Percentiles rank a stretch among this genome's conserved stretches.
These are phyloP conservation scores for Echites panduratus DNA, from an alignment of 257 asterid genomes.

Conservation along the genomic window DNA sequence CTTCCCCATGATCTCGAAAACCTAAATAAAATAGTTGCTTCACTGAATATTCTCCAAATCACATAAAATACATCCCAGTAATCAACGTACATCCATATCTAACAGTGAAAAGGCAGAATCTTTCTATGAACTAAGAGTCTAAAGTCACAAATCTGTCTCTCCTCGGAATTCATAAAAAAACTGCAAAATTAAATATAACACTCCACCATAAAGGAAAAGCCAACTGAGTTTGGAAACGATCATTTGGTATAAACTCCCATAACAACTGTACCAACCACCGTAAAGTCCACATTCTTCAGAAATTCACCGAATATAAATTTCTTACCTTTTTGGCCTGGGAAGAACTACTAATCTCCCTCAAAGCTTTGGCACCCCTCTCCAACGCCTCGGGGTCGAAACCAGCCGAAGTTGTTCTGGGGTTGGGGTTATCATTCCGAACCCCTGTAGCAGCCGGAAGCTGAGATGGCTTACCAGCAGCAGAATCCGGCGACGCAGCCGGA, in stretches of 20 bases:
- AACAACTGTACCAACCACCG: background rate
- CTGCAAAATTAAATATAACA: background rate
- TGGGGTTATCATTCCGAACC: slow-evolving; percentile 63
- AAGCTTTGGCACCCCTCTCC: slow-evolving; percentile 65
- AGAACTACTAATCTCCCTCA: slow-evolving; percentile 43
- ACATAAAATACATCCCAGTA: background rate
- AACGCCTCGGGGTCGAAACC: slow-evolving; percentile 88
- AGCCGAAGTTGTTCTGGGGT: slow-evolving; percentile 74
- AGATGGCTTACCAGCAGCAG: slow-evolving; percentile 30
- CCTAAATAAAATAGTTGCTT: slow-evolving; percentile 32
- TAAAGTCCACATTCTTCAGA: background rate
- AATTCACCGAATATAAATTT: background rate
- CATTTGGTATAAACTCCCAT: background rate
- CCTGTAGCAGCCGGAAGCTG: slow-evolving; percentile 19
- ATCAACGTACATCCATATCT: background rate
- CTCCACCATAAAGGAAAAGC: background rate
- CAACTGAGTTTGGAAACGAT: background rate
- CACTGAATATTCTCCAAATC: slow-evolving; percentile 3
- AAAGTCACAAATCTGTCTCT: background rate
- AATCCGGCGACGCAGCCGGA: slow-evolving; percentile 23
- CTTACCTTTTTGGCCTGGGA: slow-evolving; percentile 55
- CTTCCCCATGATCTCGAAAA: slow-evolving; percentile 54
- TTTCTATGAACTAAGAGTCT: no score
- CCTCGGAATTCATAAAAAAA: background rate
- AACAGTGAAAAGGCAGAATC: background rate